Evolutionary conservation across 352 stramenopile species (phyloP), one percentile per base, ranked within the genome.

Genomic region (Pilasporangium apinafurcum): DNA sequence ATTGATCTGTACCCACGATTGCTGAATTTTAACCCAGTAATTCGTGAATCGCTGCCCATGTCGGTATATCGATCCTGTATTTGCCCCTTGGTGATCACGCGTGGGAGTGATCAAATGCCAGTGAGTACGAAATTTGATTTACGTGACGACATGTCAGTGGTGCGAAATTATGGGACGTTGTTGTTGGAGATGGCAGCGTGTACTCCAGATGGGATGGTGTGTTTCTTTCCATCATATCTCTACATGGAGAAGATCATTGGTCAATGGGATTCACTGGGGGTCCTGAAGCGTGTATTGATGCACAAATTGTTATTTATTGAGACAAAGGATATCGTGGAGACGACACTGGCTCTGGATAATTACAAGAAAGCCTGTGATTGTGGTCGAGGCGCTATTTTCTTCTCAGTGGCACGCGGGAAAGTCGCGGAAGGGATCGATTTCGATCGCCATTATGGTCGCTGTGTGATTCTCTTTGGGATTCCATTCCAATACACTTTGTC

Each of bases 341-440:
- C 96, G 17, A 99, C 96, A 12, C 63, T 99, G 25, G 96, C 97
- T 12, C 71, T 99, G 17, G 92, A 99, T 52, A 99, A 99, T 60
- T 99, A 97, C 79, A 95, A 97, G 51, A 91, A 96, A 44, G 96
- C 97, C 0, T 99, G 96, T 58, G 80, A 92, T 27, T 90, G 79
- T 40, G 97, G 97, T 22, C 84, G 96, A 18, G 97, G 97, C 8
- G 97, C 95, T 7, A 85, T 99, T 14, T 99, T 99, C 71, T 85
- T 99, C 38, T 99, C 96, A 2, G 92, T 99, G 36, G 96, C 96
- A 20, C 78, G 97, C 41, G 97, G 97, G 32, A 99, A 99, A 76
- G 96, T 98, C 24, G 97, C 97, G 2, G 97, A 99, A 68, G 97
- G 97, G 14, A 99, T 99, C 62, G 97, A 99, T 83, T 99, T 99